Conservation (phyloP, 2,329 filamentous ascomycete genomes). For the Pyrenophora tritici-repentis region DNA sequence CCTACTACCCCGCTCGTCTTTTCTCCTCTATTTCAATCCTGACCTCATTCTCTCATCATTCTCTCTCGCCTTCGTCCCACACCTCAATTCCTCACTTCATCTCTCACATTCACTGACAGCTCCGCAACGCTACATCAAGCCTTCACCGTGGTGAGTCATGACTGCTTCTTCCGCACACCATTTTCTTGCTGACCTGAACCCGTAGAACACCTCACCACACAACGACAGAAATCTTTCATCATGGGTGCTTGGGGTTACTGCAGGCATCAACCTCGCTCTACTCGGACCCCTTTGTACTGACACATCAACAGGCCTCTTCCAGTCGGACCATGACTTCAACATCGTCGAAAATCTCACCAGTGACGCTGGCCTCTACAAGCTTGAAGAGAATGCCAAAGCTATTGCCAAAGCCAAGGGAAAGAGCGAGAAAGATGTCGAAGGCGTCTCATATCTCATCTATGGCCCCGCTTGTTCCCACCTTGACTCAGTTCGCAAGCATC, state of each 20-base stretch:
- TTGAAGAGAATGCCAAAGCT: constrained; percentile 16
- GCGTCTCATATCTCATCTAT: constrained; percentile 18
- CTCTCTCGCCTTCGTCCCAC: neutral
- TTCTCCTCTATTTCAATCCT: neutral
- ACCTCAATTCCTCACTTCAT: neutral
- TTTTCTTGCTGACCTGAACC: neutral
- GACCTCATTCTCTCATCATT: no score
- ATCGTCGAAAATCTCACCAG: constrained; percentile 14
- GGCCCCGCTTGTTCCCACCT: constrained; percentile 11
- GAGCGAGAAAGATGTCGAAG: constrained; percentile 5
- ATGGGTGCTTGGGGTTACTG: constrained; percentile 27
- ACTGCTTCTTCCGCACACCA: neutral
- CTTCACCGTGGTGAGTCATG: neutral
- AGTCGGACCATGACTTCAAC: constrained; percentile 29
- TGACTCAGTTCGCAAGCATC: constrained; percentile 22
- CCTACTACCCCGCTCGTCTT: neutral
- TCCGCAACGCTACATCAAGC: neutral
- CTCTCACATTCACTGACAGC: neutral
- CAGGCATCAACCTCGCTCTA: neutral
- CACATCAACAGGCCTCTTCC: constrained; percentile 21
- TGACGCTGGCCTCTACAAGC: constrained; percentile 20
- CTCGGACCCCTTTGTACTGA: neutral
- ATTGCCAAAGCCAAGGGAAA: constrained; percentile 18
- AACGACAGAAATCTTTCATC: neutral
- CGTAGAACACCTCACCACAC: neutral